Conservation (phyloP, 2,329 filamentous ascomycete genomes). For the Fusarium duplospermum region DNA sequence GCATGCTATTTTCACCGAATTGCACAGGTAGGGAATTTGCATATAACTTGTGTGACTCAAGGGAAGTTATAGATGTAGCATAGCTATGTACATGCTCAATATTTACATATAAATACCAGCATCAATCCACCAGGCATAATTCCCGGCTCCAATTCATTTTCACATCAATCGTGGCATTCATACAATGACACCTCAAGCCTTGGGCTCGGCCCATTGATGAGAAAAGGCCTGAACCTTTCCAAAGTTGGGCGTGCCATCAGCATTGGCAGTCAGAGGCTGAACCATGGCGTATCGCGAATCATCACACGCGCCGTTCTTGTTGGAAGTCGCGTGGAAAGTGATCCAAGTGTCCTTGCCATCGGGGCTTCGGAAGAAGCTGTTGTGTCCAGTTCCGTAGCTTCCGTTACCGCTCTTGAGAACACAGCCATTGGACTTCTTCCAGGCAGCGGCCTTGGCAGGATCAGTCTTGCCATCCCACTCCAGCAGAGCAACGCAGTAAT, state of each 20-base stretch:
- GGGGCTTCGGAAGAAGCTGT: constrained; percentile 68
- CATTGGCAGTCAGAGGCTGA: constrained; percentile 61
- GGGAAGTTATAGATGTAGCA: not conserved
- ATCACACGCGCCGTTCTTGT: constrained; percentile 62
- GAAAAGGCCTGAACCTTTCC: constrained; percentile 48
- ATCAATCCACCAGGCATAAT: not conserved
- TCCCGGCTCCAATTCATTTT: not conserved
- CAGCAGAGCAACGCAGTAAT: constrained; percentile 65
- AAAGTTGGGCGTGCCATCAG: constrained; percentile 65
- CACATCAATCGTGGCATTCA: not conserved
- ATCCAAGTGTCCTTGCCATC: constrained; percentile 66
- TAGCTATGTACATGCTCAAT: not conserved
- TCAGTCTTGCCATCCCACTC: constrained; percentile 64
- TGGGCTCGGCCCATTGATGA: constrained; percentile 39
- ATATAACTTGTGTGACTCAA: not conserved
- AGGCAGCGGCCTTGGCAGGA: constrained; percentile 56
- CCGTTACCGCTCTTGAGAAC: constrained; percentile 65
- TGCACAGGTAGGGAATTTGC: not conserved
- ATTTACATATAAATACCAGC: not conserved
- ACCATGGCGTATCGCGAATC: constrained; percentile 65
- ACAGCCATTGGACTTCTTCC: constrained; percentile 63
- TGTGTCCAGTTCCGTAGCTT: constrained; percentile 68
- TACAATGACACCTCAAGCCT: not conserved
- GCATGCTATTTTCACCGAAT: not conserved
- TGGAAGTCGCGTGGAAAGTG: constrained; percentile 66